These are phyloP conservation scores for Yamadazyma dushanensis DNA, from an alignment of 1,139 yeast species.

Conservation along the genomic window DNA sequence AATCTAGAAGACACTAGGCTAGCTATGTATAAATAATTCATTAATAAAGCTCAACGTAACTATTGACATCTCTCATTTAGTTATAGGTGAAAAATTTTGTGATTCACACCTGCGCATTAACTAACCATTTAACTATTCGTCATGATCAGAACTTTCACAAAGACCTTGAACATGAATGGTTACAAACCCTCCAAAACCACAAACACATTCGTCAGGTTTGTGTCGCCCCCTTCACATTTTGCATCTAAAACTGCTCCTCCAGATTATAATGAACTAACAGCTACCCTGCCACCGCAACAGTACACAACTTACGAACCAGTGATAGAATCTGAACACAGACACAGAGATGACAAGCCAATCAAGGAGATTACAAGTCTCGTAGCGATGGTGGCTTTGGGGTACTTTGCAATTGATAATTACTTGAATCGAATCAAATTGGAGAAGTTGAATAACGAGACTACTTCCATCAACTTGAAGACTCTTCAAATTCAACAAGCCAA, in stretches of 20 bases:
- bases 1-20: constrained; percentile 80
- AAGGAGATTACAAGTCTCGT: constrained; percentile 35
- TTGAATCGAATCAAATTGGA: constrained; percentile 43
- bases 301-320: constrained; percentile 2
- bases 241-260: constrained; percentile 19
- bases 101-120: constrained; percentile 1
- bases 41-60: constrained; percentile 2
- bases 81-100: no score
- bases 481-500: constrained; percentile 45
- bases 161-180: no score
- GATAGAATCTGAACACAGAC: background rate
- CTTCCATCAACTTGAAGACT: constrained; percentile 42
- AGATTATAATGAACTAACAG: constrained; percentile 12
- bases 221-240: constrained; percentile 20
- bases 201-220: background rate
- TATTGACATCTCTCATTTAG: no score
- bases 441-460: constrained; percentile 37
- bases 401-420: constrained; percentile 55
- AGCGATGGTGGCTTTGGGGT: constrained; percentile 43
- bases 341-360: constrained; percentile 15
- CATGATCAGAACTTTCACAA: no score
- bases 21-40: constrained; percentile 10
- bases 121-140: no score
- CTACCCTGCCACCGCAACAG: background rate
- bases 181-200: no score